Evolutionary conservation across 148 eudicot species (phyloP).

Genomic region (Linanthus parryae): DNA sequence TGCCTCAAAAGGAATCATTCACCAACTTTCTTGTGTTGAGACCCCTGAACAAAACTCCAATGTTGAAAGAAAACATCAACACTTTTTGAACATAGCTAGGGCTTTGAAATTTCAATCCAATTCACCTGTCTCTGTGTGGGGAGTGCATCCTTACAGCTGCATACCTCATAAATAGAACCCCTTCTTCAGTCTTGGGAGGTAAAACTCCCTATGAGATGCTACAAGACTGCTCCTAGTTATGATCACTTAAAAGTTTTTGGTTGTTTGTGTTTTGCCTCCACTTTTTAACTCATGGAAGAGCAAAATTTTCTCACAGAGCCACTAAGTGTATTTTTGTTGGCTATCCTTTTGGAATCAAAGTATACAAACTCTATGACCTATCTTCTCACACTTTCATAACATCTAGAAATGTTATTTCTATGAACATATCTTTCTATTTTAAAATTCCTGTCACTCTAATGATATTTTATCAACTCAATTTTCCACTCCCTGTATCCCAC

Average conservation of each 20-base stretch:
- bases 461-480: neutral
- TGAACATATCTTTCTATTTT: neutral
- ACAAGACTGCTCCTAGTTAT: neutral
- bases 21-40: neutral
- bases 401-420: neutral
- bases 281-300: neutral
- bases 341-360: neutral
- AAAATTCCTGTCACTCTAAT: neutral
- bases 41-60: neutral
- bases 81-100: neutral
- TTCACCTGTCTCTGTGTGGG: neutral
- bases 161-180: neutral
- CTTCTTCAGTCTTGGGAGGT: neutral
- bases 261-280: neutral
- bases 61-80: neutral
- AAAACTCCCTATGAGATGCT: neutral
- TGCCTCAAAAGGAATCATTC: neutral
- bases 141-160: neutral
- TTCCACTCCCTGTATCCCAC: neutral
- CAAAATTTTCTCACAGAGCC: neutral
- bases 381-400: neutral
- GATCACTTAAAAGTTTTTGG: neutral
- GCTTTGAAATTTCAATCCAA: neutral
- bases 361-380: neutral
- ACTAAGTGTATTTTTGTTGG: neutral